Evolutionary conservation across 371 early-diverging fungal genomes (phyloP), one percentile per base, ranked within the genome.

Genomic region (Mucor plumbeus): DNA sequence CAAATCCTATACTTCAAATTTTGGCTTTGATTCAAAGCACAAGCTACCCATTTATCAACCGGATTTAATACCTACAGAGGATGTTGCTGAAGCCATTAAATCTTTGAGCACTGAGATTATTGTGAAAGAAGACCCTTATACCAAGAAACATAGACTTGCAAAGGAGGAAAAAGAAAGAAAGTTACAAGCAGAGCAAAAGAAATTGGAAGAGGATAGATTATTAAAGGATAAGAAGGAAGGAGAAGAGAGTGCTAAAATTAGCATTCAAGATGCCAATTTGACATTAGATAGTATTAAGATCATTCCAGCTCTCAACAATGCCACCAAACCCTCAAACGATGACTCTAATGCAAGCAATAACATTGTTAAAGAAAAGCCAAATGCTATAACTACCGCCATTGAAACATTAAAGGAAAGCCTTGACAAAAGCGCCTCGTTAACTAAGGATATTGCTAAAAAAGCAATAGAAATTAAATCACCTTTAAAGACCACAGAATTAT

Each of bases 21-120:
- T 71, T 64, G 71, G 71, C 4, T 71, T 71, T 56, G 54, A 67
- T 19, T 36, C 63, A 55, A 35, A 56, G 1, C 55, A 64, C 21
- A 69, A 64, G 9, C 39, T 69, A 14, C 41, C 59, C 31, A 68
- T 68, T 9, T 68, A 68, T 26, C 58, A 63, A 21, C 5, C 69
- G 10, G 63, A 59, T 21, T 17, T 63, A 6, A 14, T 63, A 10
- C 26, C 26, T n/a, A 9, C 40, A 11, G 54, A 68, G 33, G 54
- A 47, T 1, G 34, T 31, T 35, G 35, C 35, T n/a, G 62, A 47
- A 17, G 50, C 35, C 6, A 31, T 43, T 9, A 43, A 21, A 31
- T 15, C 39, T 31, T 59, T 59, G 39, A 59, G 39, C n/a, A 10
- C 33, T 17, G 60, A 43, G 3, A 59, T 43, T 33, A 11, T 31